Percentiles rank a stretch among this genome's conserved stretches.
Evolutionary conservation across 352 stramenopile species (phyloP).

Genomic region (Peronospora tabacina): DNA sequence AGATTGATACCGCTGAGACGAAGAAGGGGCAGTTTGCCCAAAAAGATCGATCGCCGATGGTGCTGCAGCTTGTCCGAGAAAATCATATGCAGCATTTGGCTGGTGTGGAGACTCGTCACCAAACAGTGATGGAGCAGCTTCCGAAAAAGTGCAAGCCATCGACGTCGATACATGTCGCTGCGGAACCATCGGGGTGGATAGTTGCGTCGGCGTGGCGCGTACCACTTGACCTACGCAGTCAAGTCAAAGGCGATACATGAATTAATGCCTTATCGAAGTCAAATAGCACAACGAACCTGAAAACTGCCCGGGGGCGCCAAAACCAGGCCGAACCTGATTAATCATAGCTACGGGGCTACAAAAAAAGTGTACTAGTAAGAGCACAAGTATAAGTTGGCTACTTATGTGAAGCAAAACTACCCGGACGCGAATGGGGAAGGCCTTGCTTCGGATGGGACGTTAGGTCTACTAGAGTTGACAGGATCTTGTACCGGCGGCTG

Average conservation of each 20-base stretch:
- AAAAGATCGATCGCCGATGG: slow-evolving; percentile 14
- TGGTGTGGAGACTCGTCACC: slow-evolving; percentile 3
- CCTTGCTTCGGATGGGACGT: slow-evolving; percentile 4
- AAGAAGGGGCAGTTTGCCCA: slow-evolving; percentile 3
- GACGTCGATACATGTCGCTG: slow-evolving; percentile 30
- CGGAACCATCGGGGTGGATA: slow-evolving; percentile 49
- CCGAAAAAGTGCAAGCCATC: slow-evolving; percentile 6
- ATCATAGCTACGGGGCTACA: slow-evolving; percentile 34
- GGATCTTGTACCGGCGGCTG: slow-evolving; percentile 6
- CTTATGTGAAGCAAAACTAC: slow-evolving; percentile 3
- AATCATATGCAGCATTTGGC: slow-evolving; percentile 7
- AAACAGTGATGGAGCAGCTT: slow-evolving; percentile 13
- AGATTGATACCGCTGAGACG: slow-evolving; percentile 19
- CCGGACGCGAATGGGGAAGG: slow-evolving; percentile 26
- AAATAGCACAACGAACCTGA: slow-evolving; percentile 10
- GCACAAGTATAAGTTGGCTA: background rate
- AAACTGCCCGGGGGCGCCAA: slow-evolving; percentile 19
- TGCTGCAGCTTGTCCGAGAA: slow-evolving; percentile 17
- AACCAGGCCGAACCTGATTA: slow-evolving; percentile 31
- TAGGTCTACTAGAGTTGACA: background rate
- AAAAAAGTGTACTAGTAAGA: slow-evolving; percentile 1
- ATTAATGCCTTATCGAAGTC: background rate
- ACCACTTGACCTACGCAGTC: slow-evolving; percentile 29
- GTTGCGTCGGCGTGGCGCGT: slow-evolving; percentile 41
- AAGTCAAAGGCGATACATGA: background rate